Conservation (phyloP, 2,329 filamentous ascomycete species). For the Colletotrichum graminicola region DNA sequence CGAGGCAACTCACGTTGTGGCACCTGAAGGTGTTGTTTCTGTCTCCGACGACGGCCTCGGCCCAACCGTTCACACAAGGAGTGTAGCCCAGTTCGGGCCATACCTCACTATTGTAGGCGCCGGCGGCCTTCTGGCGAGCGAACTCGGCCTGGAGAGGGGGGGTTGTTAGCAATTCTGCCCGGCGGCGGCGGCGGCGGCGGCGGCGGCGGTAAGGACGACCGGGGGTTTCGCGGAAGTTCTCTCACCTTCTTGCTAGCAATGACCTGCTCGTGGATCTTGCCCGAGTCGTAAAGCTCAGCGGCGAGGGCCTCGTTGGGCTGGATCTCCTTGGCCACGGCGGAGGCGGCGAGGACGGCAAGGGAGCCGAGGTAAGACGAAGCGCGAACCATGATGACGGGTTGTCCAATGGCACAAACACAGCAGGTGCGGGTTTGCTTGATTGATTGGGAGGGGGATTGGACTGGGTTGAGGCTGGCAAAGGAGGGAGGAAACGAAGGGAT, state of each 20-base stretch:
- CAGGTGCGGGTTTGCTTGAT: neutral
- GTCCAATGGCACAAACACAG: constrained; percentile 28
- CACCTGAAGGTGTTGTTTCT: constrained; percentile 62
- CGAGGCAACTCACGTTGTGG: constrained; percentile 53
- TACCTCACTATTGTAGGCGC: constrained; percentile 48
- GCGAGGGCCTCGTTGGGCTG: constrained; percentile 38
- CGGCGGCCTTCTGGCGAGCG: constrained; percentile 38
- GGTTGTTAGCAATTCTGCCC: neutral
- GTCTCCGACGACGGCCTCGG: constrained; percentile 59
- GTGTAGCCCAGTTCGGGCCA: constrained; percentile 55
- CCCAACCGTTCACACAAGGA: constrained; percentile 57
- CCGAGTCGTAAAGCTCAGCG: constrained; percentile 42
- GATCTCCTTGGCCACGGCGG: constrained; percentile 42
- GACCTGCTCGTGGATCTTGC: constrained; percentile 40
- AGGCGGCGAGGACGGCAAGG: constrained; percentile 41
- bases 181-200: no score
- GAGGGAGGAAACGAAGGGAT: constrained; percentile 1
- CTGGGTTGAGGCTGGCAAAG: neutral
- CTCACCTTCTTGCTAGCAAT: constrained; percentile 41
- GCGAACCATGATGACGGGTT: constrained; percentile 37
- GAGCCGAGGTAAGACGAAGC: constrained; percentile 39
- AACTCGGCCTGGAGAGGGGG: constrained; percentile 26
- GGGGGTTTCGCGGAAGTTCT: no score
- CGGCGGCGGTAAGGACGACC: no score
- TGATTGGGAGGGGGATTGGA: constrained; percentile 15